These are phyloP conservation scores for Wickerhamiella sorbophila DNA, from an alignment of 805 yeast species.

Conservation along the genomic window DNA sequence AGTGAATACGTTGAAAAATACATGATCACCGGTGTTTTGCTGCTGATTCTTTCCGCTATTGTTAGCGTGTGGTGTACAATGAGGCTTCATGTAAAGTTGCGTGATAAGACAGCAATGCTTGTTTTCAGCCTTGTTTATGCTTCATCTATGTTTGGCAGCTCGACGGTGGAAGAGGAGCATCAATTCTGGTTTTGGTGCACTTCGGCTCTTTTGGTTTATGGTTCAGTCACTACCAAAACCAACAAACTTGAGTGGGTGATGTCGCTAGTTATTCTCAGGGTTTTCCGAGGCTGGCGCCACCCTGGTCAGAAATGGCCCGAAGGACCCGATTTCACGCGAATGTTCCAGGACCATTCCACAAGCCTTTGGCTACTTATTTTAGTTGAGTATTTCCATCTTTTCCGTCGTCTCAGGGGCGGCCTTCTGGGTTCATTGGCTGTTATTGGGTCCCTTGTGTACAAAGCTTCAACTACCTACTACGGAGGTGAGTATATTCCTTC, in stretches of 20 bases:
- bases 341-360: conserved; percentile 23
- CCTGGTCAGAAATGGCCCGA: conserved; percentile 72
- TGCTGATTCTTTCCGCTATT: conserved; percentile 24
- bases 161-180: conserved; percentile 89
- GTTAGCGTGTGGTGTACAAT: conserved; percentile 21
- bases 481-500: conserved; percentile 43
- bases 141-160: conserved; percentile 62
- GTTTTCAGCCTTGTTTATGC: conserved; percentile 30
- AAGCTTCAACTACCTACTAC: conserved; percentile 36
- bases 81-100: conserved; percentile 6
- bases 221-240: neutral
- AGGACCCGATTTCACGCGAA: conserved; percentile 34
- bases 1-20: conserved; percentile 54
- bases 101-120: conserved; percentile 14
- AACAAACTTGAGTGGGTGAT: conserved; percentile 11
- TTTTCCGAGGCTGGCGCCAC: conserved; percentile 71
- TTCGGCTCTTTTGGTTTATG: conserved; percentile 23
- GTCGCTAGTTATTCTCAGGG: conserved; percentile 27
- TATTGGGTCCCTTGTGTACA: conserved; percentile 37
- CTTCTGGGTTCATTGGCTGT: conserved; percentile 31
- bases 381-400: neutral
- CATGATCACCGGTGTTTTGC: conserved; percentile 31
- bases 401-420: neutral
- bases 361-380: conserved; percentile 12
- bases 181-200: conserved; percentile 86